A percentile compares a stretch with the other conserved stretches of the same genome.
phyloP scores from a whole-genome alignment of 1,139 yeast species.

The Taphrina populina region DNA sequence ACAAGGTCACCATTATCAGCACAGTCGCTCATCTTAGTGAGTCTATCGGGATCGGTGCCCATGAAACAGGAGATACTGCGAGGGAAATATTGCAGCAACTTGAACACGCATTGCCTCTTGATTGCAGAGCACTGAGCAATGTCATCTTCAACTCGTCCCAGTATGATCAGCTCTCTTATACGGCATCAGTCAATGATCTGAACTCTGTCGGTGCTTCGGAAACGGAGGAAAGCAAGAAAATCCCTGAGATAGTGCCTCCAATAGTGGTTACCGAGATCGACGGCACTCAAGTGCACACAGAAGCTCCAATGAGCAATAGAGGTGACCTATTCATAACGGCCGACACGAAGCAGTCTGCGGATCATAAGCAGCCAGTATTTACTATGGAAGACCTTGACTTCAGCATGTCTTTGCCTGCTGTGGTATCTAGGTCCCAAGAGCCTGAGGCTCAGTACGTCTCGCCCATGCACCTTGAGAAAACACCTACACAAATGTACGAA shows the following conservation, averaged over 20 bases:
- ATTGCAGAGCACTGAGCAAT: too few species aligned
- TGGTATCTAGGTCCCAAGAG: neutral
- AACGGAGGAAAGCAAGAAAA: neutral
- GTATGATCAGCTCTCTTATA: slow-evolving; percentile 1
- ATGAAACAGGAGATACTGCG: slow-evolving; percentile 8
- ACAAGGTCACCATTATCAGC: slow-evolving; percentile 11
- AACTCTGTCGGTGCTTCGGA: too few species aligned
- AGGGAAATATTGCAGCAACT: neutral
- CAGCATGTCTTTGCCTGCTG: neutral
- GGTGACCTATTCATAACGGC: neutral
- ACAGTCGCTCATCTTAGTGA: slow-evolving; percentile 12
- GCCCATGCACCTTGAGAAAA: slow-evolving; percentile 16
- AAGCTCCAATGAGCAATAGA: neutral
- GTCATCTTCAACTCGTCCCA: neutral
- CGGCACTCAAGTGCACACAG: slow-evolving; percentile 29
- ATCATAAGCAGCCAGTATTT: neutral
- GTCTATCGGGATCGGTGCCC: neutral
- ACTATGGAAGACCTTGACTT: neutral
- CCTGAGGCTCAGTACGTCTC: slow-evolving; percentile 20
- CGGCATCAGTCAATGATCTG: neutral
- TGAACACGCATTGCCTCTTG: neutral
- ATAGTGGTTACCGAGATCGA: slow-evolving; percentile 22
- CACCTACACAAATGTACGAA: neutral
- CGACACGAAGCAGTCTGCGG: neutral
- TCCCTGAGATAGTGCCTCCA: neutral